Conservation (phyloP, 176 grass and related monocot species). For the Juncus effusus region DNA sequence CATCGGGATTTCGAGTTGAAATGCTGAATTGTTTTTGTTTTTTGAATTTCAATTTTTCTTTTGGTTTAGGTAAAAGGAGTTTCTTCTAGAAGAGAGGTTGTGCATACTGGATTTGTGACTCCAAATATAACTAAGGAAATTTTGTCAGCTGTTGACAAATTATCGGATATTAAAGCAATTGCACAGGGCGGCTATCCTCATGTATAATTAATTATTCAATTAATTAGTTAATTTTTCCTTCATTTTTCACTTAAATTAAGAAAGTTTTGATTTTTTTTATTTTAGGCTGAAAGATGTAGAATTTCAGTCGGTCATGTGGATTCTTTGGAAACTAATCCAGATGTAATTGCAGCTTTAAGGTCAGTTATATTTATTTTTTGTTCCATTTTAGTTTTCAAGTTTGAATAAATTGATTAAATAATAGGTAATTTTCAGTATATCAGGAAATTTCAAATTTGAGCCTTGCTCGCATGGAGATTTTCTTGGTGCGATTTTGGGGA, state of each 20-base stretch:
- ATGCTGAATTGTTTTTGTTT: neutral
- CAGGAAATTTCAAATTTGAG: conserved; percentile 86
- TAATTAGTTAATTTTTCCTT: neutral
- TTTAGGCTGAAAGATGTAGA: conserved; percentile 78
- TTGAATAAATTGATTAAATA: neutral
- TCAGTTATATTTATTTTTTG: conserved; percentile 28
- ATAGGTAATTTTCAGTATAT: conserved; percentile 48
- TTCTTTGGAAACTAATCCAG: conserved; percentile 59
- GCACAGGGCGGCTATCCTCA: conserved; percentile 90
- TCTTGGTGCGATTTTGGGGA: conserved; percentile 82
- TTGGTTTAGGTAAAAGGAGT: conserved; percentile 51
- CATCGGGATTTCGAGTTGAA: neutral
- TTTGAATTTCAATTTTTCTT: neutral
- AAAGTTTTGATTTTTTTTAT: conserved; percentile 5
- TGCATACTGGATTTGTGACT: conserved; percentile 78
- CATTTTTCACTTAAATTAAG: conserved; percentile 3
- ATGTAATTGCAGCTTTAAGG: conserved; percentile 93
- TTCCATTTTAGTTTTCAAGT: neutral
- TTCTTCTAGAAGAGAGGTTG: conserved; percentile 60
- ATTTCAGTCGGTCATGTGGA: conserved; percentile 76
- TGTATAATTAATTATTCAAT: conserved; percentile 31
- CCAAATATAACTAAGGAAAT: conserved; percentile 65
- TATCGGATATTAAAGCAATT: conserved; percentile 64
- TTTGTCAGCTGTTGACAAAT: conserved; percentile 62
- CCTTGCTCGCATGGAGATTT: conserved; percentile 92